phyloP scores from a whole-genome alignment of 306 rosid species.

The Gillenia trifoliata region DNA sequence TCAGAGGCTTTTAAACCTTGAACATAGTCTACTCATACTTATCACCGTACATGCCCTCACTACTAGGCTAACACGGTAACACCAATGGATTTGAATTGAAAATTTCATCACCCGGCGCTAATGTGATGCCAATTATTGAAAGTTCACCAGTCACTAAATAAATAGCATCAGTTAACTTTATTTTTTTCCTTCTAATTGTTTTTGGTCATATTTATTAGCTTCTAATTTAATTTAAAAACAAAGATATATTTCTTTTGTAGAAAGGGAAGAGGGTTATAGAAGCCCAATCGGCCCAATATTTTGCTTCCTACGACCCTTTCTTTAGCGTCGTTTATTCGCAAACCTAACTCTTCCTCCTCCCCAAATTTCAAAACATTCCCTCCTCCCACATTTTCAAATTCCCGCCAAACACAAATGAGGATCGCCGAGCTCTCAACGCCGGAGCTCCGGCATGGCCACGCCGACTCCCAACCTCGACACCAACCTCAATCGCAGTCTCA shows the following conservation, averaged over 20 bases:
- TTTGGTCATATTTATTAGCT: not conserved
- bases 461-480: constrained; percentile 29
- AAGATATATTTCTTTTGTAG: not conserved
- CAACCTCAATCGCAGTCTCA: constrained; percentile 23
- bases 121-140: too few species aligned
- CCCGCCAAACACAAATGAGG: constrained; percentile 75
- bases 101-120: too few species aligned
- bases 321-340: not conserved
- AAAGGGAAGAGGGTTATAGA: not conserved
- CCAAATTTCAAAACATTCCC: not conserved
- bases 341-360: not conserved
- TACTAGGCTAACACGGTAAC: too few species aligned
- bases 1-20: too few species aligned
- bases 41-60: too few species aligned
- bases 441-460: constrained; percentile 30
- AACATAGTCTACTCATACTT: too few species aligned
- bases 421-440: constrained; percentile 68
- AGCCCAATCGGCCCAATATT: not conserved
- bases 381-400: not conserved
- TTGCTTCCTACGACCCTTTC: not conserved
- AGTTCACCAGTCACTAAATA: too few species aligned
- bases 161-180: not conserved
- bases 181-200: too few species aligned
- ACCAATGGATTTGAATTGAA: too few species aligned
- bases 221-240: too few species aligned